These are phyloP conservation scores for Saprolegnia diclina DNA, from an alignment of 352 stramenopile genomes.

Conservation along the genomic window DNA sequence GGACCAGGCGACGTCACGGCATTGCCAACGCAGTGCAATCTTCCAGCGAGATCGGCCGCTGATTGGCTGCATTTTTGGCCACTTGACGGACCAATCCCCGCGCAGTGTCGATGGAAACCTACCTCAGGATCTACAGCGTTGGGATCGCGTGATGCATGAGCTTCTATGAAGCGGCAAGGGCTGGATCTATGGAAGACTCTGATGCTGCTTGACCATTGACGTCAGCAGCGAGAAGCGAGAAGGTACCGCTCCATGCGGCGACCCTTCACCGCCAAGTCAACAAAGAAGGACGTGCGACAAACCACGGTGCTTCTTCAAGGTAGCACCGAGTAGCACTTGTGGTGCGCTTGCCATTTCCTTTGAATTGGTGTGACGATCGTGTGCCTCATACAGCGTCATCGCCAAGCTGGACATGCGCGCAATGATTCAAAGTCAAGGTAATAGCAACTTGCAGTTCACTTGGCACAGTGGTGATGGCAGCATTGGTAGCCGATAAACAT, in stretches of 20 bases:
- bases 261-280: background rate
- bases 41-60: slow-evolving; percentile 2
- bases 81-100: background rate
- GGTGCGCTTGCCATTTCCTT: too few species aligned
- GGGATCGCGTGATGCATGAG: background rate
- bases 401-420: too few species aligned
- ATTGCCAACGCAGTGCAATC: slow-evolving; percentile 5
- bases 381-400: too few species aligned
- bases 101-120: slow-evolving; percentile 3
- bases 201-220: background rate
- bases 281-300: background rate
- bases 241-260: too few species aligned
- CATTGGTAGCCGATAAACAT: too few species aligned
- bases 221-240: background rate
- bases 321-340: too few species aligned
- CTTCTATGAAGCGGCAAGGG: background rate
- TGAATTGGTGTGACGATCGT: too few species aligned
- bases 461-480: too few species aligned
- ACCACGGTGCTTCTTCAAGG: too few species aligned
- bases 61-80: background rate
- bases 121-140: too few species aligned
- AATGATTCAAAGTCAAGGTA: too few species aligned
- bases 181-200: background rate
- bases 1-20: background rate
- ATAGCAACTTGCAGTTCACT: too few species aligned